These are phyloP conservation scores for Orobanche coerulescens DNA, from an alignment of 257 asterid species.

Conservation along the genomic window DNA sequence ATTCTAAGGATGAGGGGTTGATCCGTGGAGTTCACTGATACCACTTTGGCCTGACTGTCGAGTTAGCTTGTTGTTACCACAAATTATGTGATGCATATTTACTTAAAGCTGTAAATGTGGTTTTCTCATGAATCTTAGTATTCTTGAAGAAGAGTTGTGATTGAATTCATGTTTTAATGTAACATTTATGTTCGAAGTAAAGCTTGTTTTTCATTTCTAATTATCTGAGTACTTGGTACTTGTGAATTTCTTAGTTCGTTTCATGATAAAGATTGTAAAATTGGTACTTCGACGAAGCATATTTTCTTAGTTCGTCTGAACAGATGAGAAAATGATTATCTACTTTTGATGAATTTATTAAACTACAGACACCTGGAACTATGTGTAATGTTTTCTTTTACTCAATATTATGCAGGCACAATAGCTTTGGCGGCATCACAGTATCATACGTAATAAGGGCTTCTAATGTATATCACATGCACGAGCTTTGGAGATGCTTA, in stretches of 20 bases:
- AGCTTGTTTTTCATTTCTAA: not conserved
- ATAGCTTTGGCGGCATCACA: not conserved
- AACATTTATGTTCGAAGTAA: not conserved
- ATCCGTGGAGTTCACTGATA: conserved; percentile 35
- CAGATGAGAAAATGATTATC: too few relatives aligned
- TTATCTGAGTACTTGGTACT: not conserved
- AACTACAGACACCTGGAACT: not conserved
- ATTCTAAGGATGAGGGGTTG: conserved; percentile 16
- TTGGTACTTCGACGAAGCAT: too few relatives aligned
- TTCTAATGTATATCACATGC: not conserved
- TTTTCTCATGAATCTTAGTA: not conserved
- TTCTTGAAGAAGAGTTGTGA: conserved; percentile 2
- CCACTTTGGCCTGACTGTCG: not conserved
- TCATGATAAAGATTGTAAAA: too few relatives aligned
- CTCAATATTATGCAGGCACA: not conserved
- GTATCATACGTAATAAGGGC: not conserved
- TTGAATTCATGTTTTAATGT: not conserved
- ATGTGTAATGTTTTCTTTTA: not conserved
- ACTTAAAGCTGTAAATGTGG: conserved; percentile 8
- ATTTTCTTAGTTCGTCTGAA: too few relatives aligned
- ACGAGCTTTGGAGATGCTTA: not conserved
- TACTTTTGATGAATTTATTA: not conserved
- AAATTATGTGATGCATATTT: conserved; percentile 13
- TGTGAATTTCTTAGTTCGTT: not conserved
- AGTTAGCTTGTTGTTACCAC: not conserved